Evolutionary conservation across 2,329 filamentous ascomycete species (phyloP), one percentile per base, ranked within the genome.

Genomic region (Hypoxylon sp.): DNA sequence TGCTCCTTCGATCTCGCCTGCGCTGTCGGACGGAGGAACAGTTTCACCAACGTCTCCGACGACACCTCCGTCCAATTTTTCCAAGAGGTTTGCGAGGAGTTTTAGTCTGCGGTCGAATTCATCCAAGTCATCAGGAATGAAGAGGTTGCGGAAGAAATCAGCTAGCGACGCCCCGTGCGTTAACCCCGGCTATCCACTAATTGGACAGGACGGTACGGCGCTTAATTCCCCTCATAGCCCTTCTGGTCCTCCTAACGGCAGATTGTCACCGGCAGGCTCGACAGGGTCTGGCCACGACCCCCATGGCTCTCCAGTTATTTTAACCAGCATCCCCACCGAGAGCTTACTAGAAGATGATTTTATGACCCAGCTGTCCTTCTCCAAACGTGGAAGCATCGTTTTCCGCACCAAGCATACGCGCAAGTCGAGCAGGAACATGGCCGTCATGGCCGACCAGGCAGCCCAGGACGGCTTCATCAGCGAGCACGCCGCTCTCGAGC

Each of bases 381-480:
- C 85, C 55, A 85, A 86, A 61, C 79, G 85, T 65, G 85, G 85
- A 63, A 88, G 85, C 73, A 77, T 88, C 67, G 84, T 88, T 79
- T 79, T 87, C 69, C 79, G 81, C 60, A 80, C 78, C 49, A 80
- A 80, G 69, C 76, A 67, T 50, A 64, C 65, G 47, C 65, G 68
- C 62, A 69, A 63, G 62, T 60, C 46, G 17, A 49, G 50, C 42
- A 61, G 52, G 37, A 46, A 43, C 51, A 57, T 58, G 55, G 41
- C 52, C 31, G 61, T 42, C 42, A 72, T 72, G 69, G 65, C 67
- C 58, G 67, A 68, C 41, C 52, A 60, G 49, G 66, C n/a, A n/a
- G n/a, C n/a, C n/a, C n/a, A 67, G 29, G 60, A 48, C 35, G 60
- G 59, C 26, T 27, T 58, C 38, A 58, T 55, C 41, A 62, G 62